Conservation (phyloP, 202 grass and related monocot species). For the Elaeis oleifera region DNA sequence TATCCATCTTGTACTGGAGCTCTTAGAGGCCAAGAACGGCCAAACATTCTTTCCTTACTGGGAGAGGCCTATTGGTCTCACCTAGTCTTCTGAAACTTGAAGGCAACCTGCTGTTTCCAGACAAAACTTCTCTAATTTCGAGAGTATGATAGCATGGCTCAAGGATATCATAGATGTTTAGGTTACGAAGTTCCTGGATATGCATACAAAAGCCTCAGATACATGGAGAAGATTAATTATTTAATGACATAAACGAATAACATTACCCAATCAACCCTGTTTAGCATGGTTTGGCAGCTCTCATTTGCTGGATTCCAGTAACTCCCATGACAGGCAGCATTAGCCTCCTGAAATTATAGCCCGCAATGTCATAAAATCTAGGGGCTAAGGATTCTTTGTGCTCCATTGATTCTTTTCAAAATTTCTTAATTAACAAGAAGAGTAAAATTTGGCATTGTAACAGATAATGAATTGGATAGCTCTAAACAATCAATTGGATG, state of each 20-base stretch:
- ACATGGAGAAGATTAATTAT: not conserved
- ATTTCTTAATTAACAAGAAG: no score
- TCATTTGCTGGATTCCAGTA: conserved; percentile 54
- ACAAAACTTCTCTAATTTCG: conserved; percentile 23
- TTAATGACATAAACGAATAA: not conserved
- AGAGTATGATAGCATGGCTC: conserved; percentile 85
- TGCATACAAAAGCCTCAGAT: conserved; percentile 7
- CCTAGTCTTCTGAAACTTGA: conserved; percentile 79
- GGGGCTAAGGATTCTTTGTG: no score
- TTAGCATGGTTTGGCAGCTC: conserved; percentile 29
- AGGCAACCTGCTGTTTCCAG: conserved; percentile 31
- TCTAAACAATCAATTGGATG: no score
- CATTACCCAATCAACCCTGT: conserved; percentile 53
- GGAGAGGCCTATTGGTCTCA: conserved; percentile 54
- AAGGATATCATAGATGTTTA: conserved; percentile 93
- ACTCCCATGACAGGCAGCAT: conserved; percentile 52
- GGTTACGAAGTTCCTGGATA: conserved; percentile 32
- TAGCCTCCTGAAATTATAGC: conserved; percentile 43
- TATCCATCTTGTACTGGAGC: conserved; percentile 71
- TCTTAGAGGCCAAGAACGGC: conserved; percentile 89
- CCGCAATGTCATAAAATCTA: not conserved
- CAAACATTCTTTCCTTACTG: conserved; percentile 85
- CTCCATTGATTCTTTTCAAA: no score
- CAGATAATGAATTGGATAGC: no score
- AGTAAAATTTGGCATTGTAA: no score